Evolutionary conservation across 176 grass and related monocot species (phyloP).

Genomic region (Panicum miliaceum): DNA sequence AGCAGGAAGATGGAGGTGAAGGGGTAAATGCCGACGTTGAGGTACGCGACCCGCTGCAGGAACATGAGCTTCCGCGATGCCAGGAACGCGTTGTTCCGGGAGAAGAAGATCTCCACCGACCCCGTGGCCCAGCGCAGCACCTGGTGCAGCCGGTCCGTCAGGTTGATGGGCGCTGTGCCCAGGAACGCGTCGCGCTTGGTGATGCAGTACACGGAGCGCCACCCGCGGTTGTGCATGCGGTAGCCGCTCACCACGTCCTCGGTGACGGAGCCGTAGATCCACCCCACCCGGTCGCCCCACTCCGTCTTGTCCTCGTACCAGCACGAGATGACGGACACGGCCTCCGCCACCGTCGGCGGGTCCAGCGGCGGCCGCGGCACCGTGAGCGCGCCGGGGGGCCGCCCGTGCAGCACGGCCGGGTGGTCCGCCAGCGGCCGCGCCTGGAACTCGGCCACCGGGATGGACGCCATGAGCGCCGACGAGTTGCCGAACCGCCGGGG

Average conservation of each 20-base stretch:
- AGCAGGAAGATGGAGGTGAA: conserved; percentile 93
- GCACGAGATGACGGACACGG: conserved; percentile 87
- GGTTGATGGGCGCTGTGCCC: conserved; percentile 91
- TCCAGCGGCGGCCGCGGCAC: conserved; percentile 70
- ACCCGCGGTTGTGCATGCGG: conserved; percentile 97
- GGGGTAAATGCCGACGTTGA: conserved; percentile 94
- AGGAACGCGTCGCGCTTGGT: conserved; percentile 94
- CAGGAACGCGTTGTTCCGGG: conserved; percentile 86
- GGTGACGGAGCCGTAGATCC: conserved; percentile 96
- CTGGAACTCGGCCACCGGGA: conserved; percentile 90
- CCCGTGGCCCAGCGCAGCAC: conserved; percentile 97
- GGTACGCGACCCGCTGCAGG: conserved; percentile 78
- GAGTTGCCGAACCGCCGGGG: conserved; percentile 92
- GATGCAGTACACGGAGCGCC: conserved; percentile 94
- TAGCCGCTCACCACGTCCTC: conserved; percentile 98
- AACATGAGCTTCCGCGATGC: conserved; percentile 72
- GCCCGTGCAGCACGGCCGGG: conserved; percentile 71
- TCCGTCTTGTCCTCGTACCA: conserved; percentile 99
- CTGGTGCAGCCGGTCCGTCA: conserved; percentile 90
- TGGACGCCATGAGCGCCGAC: conserved; percentile 70
- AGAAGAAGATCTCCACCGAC: conserved; percentile 99
- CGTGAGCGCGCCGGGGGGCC: conserved; percentile 74
- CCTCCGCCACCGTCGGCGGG: conserved; percentile 82
- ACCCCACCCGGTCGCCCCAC: conserved; percentile 96
- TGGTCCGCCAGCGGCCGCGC: conserved; percentile 83